phyloP scores from a whole-genome alignment of 2,329 filamentous ascomycete species.

The Golovinomyces cichoracearum region DNA sequence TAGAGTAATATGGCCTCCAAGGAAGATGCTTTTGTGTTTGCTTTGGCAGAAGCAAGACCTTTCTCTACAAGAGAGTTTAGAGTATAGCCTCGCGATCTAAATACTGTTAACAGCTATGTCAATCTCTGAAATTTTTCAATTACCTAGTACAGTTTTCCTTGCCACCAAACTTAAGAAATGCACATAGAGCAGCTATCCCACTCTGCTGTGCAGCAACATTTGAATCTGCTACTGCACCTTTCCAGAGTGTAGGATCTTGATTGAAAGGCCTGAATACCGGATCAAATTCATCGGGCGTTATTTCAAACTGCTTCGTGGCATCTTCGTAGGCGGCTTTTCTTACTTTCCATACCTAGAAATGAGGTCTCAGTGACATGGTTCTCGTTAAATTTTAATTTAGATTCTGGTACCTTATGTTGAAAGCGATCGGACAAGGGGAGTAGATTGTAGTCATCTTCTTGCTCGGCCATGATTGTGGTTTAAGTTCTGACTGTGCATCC shows the following conservation, averaged over 20 bases:
- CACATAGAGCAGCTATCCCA: conserved; percentile 61
- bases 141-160: conserved; percentile 48
- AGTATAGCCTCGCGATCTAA: conserved; percentile 46
- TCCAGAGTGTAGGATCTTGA: conserved; percentile 67
- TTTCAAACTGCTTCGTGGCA: conserved; percentile 62
- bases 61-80: conserved; percentile 71
- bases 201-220: conserved; percentile 96
- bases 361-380: background rate
- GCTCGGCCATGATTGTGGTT: conserved; percentile 40
- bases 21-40: conserved; percentile 65
- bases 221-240: conserved; percentile 71
- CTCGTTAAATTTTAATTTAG: background rate
- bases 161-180: conserved; percentile 78
- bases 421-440: conserved; percentile 59
- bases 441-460: conserved; percentile 59
- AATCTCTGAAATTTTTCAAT: conserved; percentile 4
- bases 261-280: conserved; percentile 70
- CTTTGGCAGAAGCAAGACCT: conserved; percentile 62
- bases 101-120: conserved; percentile 3
- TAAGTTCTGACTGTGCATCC: no score
- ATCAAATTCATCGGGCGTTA: conserved; percentile 61
- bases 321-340: conserved; percentile 88
- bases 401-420: conserved; percentile 41
- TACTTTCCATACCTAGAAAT: conserved; percentile 64
- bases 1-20: conserved; percentile 70